phyloP scores from a whole-genome alignment of 73 alveolate species.

The Stentor coeruleus region DNA sequence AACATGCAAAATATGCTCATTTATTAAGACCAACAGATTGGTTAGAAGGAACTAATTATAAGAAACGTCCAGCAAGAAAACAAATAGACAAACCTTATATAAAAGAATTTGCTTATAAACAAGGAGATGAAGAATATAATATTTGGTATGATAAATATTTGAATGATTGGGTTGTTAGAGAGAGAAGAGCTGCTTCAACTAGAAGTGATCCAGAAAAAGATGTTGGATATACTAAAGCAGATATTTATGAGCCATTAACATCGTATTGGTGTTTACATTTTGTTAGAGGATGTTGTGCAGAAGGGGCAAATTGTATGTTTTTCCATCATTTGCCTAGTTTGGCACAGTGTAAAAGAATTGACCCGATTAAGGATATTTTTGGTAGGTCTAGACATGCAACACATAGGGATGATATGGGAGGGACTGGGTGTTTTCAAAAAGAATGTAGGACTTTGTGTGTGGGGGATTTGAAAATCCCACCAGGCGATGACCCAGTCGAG shows the following conservation, averaged over 20 bases:
- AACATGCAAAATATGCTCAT: conserved; percentile 21
- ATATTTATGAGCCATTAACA: conserved; percentile 76
- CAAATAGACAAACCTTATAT: conserved; percentile 82
- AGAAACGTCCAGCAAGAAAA: conserved; percentile 89
- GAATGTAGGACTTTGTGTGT: conserved; percentile 89
- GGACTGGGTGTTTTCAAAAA: conserved; percentile 92
- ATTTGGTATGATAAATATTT: conserved; percentile 98
- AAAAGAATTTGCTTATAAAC: conserved; percentile 90
- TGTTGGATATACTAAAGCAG: conserved; percentile 97
- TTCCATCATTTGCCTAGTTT: conserved; percentile 94
- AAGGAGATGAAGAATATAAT: conserved; percentile 98
- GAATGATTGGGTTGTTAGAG: conserved; percentile 84
- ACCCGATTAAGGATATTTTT: conserved; percentile 89
- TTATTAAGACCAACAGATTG: conserved; percentile 8
- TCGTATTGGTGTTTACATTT: conserved; percentile 89
- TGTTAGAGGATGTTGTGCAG: conserved; percentile 97
- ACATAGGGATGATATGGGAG: conserved; percentile 91
- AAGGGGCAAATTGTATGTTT: conserved; percentile 96
- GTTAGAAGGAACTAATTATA: conserved; percentile 25
- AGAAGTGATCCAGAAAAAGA: conserved; percentile 92
- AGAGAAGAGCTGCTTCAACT: conserved; percentile 83
- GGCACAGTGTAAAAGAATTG: conserved; percentile 80
- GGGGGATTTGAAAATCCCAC: conserved; percentile 76
- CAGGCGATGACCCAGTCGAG: conserved; percentile 81
- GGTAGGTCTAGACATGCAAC: conserved; percentile 95